These are phyloP conservation scores for Lipomyces spencermartinsiae DNA, from an alignment of 805 yeast genomes.

Conservation along the genomic window DNA sequence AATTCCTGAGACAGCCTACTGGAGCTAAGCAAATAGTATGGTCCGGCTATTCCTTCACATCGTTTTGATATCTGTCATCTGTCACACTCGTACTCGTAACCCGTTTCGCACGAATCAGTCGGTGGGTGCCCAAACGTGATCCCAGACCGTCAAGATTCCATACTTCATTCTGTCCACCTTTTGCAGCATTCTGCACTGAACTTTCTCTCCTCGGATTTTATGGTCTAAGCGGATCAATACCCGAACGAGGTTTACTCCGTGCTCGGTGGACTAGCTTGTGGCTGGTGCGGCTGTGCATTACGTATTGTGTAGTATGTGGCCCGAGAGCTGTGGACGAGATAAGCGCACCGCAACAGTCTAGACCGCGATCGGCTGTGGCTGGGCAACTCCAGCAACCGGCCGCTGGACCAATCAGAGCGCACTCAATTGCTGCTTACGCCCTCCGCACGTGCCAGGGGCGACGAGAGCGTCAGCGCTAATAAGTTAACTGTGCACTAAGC, in stretches of 20 bases:
- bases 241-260: background rate
- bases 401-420: conserved; percentile 26
- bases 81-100: background rate
- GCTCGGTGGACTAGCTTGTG: background rate
- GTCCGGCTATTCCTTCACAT: too few species aligned
- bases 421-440: conserved; percentile 10
- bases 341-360: background rate
- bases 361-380: conserved; percentile 8
- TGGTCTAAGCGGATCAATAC: background rate
- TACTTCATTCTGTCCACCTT: too few species aligned
- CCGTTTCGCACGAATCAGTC: too few species aligned
- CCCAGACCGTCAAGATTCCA: background rate
- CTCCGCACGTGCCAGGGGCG: conserved; percentile 2
- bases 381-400: background rate
- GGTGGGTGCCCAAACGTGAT: too few species aligned
- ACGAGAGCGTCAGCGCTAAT: background rate
- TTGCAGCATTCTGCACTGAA: too few species aligned
- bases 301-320: too few species aligned
- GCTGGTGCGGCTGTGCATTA: background rate
- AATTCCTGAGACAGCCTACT: too few species aligned
- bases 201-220: too few species aligned
- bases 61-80: background rate
- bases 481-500: background rate
- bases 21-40: too few species aligned
- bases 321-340: background rate